A percentile compares a stretch with the other conserved stretches of the same genome.
Evolutionary conservation across 805 yeast genomes (phyloP).

Genomic region (Groenewaldozyma tartarivorans): DNA sequence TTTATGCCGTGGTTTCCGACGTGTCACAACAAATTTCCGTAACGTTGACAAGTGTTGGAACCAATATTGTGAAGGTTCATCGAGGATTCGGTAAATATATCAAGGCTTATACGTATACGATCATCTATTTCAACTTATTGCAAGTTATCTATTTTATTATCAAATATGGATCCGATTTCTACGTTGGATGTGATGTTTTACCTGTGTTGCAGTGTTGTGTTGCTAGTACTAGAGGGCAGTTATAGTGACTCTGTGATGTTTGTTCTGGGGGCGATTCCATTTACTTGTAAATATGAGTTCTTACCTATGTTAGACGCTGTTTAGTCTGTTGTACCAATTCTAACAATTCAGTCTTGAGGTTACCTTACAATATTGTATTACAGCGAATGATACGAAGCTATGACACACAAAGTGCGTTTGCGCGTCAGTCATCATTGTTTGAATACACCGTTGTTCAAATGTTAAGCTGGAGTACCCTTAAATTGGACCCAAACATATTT

Average conservation of each 20-base stretch:
- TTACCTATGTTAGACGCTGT: background rate
- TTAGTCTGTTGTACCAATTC: background rate
- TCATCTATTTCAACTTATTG: too few relatives aligned
- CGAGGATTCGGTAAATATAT: too few relatives aligned
- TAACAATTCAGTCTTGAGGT: conserved; percentile 9
- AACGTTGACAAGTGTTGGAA: too few relatives aligned
- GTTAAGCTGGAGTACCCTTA: conserved; percentile 18
- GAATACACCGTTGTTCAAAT: conserved; percentile 19
- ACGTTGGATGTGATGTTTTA: conserved; percentile 5
- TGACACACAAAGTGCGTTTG: conserved; percentile 19
- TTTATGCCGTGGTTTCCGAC: too few relatives aligned
- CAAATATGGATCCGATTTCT: conserved; percentile 10
- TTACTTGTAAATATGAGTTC: conserved; percentile 5
- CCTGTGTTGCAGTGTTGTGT: conserved; percentile 1
- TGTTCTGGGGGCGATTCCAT: conserved; percentile 12
- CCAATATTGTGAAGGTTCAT: too few relatives aligned
- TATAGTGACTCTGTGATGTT: conserved; percentile 8
- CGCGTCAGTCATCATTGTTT: conserved; percentile 15
- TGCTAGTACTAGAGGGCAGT: conserved; percentile 8
- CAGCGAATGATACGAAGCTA: conserved; percentile 19
- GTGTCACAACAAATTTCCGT: too few relatives aligned
- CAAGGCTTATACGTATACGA: too few relatives aligned
- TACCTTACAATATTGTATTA: conserved; percentile 18
- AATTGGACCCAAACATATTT: conserved; percentile 16
- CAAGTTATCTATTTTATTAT: too few relatives aligned